These are phyloP conservation scores for Phytophthora colocasiae DNA, from an alignment of 352 stramenopile species.

Conservation along the genomic window DNA sequence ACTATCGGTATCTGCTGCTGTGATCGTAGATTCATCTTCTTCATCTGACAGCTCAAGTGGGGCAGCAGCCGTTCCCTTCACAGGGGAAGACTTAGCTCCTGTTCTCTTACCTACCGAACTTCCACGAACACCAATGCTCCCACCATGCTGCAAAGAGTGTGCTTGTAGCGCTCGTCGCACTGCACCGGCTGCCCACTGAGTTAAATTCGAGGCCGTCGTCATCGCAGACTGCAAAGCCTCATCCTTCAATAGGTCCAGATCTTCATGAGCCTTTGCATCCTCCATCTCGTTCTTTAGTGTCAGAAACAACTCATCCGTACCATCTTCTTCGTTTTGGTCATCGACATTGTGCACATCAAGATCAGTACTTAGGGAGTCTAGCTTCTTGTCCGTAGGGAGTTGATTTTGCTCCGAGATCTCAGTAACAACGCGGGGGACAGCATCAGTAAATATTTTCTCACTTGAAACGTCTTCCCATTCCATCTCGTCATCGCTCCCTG, in stretches of 20 bases:
- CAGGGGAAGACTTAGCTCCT: not conserved
- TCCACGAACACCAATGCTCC: slow-evolving; percentile 16
- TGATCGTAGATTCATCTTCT: slow-evolving; percentile 16
- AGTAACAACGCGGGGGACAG: not conserved
- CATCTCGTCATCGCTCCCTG: slow-evolving; percentile 47
- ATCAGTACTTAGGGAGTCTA: not conserved
- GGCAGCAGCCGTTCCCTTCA: slow-evolving; percentile 15
- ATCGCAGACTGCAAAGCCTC: slow-evolving; percentile 84
- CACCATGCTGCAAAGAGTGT: slow-evolving; percentile 60
- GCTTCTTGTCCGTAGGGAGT: slow-evolving; percentile 7
- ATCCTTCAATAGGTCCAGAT: slow-evolving; percentile 75
- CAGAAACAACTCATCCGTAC: slow-evolving; percentile 55
- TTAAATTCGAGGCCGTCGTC: slow-evolving; percentile 85
- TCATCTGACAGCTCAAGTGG: slow-evolving; percentile 26
- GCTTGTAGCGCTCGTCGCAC: slow-evolving; percentile 74
- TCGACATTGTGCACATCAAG: slow-evolving; percentile 8
- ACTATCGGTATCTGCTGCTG: slow-evolving; percentile 1
- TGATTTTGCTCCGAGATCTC: not conserved
- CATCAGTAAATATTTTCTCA: not conserved
- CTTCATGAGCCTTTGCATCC: slow-evolving; percentile 71
- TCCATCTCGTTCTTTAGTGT: slow-evolving; percentile 76
- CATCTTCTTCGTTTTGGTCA: slow-evolving; percentile 12
- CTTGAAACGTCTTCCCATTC: slow-evolving; percentile 63
- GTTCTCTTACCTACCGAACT: slow-evolving; percentile 5
- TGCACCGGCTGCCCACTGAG: slow-evolving; percentile 87